Base-by-base conservation (phyloP, 441 rosid genomes). In the Croton setiger region DNA sequence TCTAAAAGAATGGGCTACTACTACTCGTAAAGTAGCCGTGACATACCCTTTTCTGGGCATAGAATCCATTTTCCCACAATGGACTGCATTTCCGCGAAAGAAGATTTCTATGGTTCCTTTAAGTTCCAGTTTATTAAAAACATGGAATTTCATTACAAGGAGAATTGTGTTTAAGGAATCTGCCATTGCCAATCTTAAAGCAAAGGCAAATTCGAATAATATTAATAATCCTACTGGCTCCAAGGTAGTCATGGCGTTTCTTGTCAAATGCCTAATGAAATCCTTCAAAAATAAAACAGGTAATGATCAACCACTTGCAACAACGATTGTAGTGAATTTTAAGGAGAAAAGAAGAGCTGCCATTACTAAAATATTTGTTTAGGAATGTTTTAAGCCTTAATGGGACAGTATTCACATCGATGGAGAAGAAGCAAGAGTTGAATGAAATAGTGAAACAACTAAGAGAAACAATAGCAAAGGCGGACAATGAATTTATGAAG, bases 311-410 rank as follows among this genome's bases (percentile, higher is more conserved):
- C 77, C 81, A 14, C 69, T 74, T 17, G 23, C 70, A 15, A 27
- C 75, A 1, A 27, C n/a, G 2, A 73, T 69, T 21, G 27, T 64
- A 1, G 47, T 77, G 63, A 72, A 72, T n/a, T 56, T 3, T 77
- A 36, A 49, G 81, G 6, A 61, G 70, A 5, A 74, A 41, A 41
- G 67, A 57, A 10, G 35, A n/a, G 7, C 47, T 75, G 0, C 79
- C 84, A 0, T 11, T 77, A 10, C 67, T 67, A 9, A 56, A 37
- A 1, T 55, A 57, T n/a, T 69, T 59, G 11, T 62, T 74, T 0
- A 77, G 81, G 4, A 80, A 77, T 66, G 49, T 77, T 56, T 13
- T 62, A 33, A 72, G 61, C 55, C 60, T 31, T 6, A 60, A 53
- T 1, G 18, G 35, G 0, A 52, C 55, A 0, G 35, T 66, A 45